Conservation (phyloP, 2,329 filamentous ascomycete genomes). For the Paraphaeosphaeria minitans region DNA sequence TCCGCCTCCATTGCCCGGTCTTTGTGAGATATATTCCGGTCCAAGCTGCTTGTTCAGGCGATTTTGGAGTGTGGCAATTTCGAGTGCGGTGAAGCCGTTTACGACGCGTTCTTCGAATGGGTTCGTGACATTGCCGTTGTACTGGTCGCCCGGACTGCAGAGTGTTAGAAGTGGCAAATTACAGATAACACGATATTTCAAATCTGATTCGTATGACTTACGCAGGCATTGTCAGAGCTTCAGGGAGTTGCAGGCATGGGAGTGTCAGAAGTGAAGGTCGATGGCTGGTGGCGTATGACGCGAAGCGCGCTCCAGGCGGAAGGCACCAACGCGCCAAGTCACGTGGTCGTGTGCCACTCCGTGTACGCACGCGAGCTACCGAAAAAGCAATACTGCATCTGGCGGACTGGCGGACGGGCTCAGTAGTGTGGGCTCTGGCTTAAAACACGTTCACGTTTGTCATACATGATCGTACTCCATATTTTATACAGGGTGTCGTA, state of each 20-base stretch:
- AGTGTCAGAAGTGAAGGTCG: conserved; percentile 28
- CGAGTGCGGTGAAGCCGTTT: conserved; percentile 81
- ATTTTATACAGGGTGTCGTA: not conserved
- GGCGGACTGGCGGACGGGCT: not conserved
- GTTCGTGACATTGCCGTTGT: conserved; percentile 59
- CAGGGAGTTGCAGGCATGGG: conserved; percentile 30
- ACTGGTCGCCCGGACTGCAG: conserved; percentile 46
- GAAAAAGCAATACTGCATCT: not conserved
- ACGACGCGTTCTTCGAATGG: conserved; percentile 82
- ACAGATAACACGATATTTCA: not conserved
- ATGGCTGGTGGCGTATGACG: conserved; percentile 38
- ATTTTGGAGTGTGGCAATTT: conserved; percentile 86
- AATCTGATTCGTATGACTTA: conserved; percentile 23
- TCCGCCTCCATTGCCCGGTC: conserved; percentile 79
- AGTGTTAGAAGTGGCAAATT: conserved; percentile 20
- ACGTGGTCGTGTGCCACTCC: conserved; percentile 22
- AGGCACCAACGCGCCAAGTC: conserved; percentile 26
- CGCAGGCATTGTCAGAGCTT: conserved; percentile 42
- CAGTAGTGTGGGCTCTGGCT: not conserved
- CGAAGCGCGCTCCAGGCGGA: conserved; percentile 24
- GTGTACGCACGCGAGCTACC: not conserved
- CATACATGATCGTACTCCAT: not conserved
- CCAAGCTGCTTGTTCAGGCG: conserved; percentile 92
- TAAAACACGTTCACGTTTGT: not conserved
- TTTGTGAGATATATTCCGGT: conserved; percentile 90